Percentiles rank a stretch among this genome's conserved stretches.
Evolutionary conservation across 1,284 basidiomycete genomes (phyloP).

Genomic region (Waitea zeae): DNA sequence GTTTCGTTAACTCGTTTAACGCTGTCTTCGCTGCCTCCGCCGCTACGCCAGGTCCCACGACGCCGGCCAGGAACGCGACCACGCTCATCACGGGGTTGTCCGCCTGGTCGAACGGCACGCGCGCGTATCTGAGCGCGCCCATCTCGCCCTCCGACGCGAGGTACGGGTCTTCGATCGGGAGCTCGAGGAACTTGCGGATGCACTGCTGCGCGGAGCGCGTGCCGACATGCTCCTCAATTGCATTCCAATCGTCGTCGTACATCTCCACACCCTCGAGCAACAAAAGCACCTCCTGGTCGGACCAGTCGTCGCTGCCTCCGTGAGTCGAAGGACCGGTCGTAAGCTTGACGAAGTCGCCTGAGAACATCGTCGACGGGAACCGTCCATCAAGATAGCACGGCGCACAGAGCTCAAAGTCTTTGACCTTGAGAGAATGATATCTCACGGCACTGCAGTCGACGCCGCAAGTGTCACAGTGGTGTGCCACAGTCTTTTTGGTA

Average conservation of each 20-base stretch:
- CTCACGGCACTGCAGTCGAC: conserved; percentile 80
- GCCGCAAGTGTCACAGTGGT: conserved; percentile 87
- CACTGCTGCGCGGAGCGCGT: conserved; percentile 88
- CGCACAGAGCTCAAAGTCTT: conserved; percentile 79
- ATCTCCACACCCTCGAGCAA: conserved; percentile 94
- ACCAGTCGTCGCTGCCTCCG: conserved; percentile 55
- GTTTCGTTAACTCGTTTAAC: conserved; percentile 48
- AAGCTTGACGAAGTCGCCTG: conserved; percentile 93
- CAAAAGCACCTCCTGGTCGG: conserved; percentile 78
- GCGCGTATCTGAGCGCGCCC: conserved; percentile 65
- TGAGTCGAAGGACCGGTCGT: conserved; percentile 28
- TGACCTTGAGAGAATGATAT: conserved; percentile 88
- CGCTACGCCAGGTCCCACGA: conserved; percentile 82
- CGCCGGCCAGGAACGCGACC: conserved; percentile 89
- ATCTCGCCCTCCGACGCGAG: conserved; percentile 56
- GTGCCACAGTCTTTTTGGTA: conserved; percentile 22
- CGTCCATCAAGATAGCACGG: conserved; percentile 92
- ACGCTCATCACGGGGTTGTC: conserved; percentile 99
- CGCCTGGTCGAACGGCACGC: conserved; percentile 82
- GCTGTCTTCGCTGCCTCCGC: conserved; percentile 89
- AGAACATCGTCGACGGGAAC: conserved; percentile 93
- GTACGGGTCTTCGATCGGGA: conserved; percentile 95
- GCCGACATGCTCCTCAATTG: conserved; percentile 84
- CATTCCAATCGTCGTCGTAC: conserved; percentile 95
- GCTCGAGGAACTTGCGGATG: conserved; percentile 86